Base-by-base conservation (phyloP, 2,329 filamentous ascomycete species). In the Mariannaea elegans region DNA sequence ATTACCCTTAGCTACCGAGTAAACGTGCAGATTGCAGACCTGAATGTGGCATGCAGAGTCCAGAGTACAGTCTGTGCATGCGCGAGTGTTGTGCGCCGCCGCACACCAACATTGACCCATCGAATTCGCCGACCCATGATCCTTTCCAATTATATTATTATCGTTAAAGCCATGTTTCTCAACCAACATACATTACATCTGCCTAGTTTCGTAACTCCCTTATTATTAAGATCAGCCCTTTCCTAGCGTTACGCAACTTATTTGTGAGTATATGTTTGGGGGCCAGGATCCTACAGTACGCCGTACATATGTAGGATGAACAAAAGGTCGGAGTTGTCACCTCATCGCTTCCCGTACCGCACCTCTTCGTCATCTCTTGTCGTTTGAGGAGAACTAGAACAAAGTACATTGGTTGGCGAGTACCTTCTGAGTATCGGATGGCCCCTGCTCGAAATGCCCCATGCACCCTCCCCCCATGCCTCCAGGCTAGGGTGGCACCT, bases 11-110 rank as follows among this genome's bases (percentile, higher is more conserved):
- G 38, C 18, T 19, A 31, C 16, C 32, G 46, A 21, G 29, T 13
- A 48, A 29, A 19, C 19, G 18, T 41, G 36, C 36, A 51, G 24
- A 18, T 21, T 23, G 16, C 34, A 46, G 23, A 32, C 45, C 24
- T 32, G 8, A 46, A 54, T 45, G 45, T 36, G 31, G 36, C 16
- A 44, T 56, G 56, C 44, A 59, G 44, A 24, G 36, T 38, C 48
- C 48, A 21, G 48, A 36, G 31, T 29, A 29, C 31, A 47, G 42
- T 41, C 24, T 57, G 45, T 59, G 56, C 51, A 59, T 59, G 56
- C 56, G 56, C n/a, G 44, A 49, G 56, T 54, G 56, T 45, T 49
- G 49, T 54, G 54, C n/a, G n/a, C n/a, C n/a, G n/a, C n/a, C n/a
- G n/a, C 48, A 36, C 52, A 44, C 56, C 45, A 34, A 21, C 49